Evolutionary conservation across 139 green algal genomes (phyloP).

Genomic region (Chlamydomonas asymmetrica): DNA sequence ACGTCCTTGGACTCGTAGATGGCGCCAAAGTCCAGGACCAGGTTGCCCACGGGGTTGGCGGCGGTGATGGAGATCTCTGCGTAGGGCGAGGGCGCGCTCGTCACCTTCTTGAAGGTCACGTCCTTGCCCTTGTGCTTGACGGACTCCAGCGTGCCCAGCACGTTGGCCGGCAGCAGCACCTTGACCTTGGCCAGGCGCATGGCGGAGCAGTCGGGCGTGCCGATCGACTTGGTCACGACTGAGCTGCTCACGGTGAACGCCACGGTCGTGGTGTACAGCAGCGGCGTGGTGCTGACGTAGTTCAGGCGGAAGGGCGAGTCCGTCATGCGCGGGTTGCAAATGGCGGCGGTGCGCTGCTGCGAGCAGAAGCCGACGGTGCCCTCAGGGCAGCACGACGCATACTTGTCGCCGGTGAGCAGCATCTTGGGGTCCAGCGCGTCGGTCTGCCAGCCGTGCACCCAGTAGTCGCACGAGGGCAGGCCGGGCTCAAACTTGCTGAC

Average conservation of each 20-base stretch:
- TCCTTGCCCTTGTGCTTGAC: not conserved
- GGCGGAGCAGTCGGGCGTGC: conserved; percentile 14
- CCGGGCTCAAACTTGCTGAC: conserved; percentile 9
- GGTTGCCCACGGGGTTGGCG: not conserved
- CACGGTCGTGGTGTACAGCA: not conserved
- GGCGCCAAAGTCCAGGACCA: not conserved
- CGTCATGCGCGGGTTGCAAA: conserved; percentile 21
- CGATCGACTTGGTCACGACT: not conserved
- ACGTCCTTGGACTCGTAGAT: not conserved
- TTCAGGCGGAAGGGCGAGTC: conserved; percentile 22
- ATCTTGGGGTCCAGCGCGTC: not conserved
- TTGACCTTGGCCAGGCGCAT: conserved; percentile 10
- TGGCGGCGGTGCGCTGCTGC: conserved; percentile 8
- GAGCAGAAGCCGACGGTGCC: conserved; percentile 24
- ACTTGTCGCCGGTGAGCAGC: not conserved
- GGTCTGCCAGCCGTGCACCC: conserved; percentile 42
- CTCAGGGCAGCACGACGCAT: conserved; percentile 30
- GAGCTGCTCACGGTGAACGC: conserved; percentile 3
- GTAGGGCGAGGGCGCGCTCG: not conserved
- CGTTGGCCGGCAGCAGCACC: conserved; percentile 7
- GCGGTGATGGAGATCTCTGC: too few species aligned
- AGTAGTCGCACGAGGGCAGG: conserved; percentile 42
- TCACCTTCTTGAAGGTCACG: not conserved
- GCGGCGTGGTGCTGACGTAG: conserved; percentile 10
- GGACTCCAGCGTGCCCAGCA: not conserved